These are phyloP conservation scores for Mrakia frigida DNA, from an alignment of 768 basidiomycete species.

Conservation along the genomic window DNA sequence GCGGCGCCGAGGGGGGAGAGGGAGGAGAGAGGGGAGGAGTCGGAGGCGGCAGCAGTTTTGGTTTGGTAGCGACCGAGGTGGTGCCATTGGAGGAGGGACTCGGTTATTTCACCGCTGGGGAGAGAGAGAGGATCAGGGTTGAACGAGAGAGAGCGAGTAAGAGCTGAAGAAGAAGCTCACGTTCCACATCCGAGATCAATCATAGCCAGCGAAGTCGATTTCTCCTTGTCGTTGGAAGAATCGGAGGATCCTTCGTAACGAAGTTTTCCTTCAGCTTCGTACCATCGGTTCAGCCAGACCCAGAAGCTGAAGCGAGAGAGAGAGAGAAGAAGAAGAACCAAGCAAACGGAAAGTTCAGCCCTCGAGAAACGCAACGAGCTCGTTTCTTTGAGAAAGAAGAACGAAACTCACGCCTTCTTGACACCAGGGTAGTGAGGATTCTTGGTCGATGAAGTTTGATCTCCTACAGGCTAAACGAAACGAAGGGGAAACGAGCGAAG, in stretches of 20 bases:
- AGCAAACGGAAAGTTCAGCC: background rate
- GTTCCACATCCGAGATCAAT: conserved; percentile 60
- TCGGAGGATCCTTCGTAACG: conserved; percentile 36
- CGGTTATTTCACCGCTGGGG: conserved; percentile 60
- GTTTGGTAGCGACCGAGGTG: conserved; percentile 39
- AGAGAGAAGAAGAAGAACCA: background rate
- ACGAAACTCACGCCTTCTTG: conserved; percentile 22
- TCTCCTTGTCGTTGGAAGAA: conserved; percentile 44
- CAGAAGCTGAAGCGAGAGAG: conserved; percentile 14
- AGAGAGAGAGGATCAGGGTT: background rate
- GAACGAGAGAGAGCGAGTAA: background rate
- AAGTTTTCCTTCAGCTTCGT: conserved; percentile 43
- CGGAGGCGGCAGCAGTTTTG: background rate
- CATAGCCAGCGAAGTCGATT: conserved; percentile 43
- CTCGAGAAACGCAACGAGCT: background rate
- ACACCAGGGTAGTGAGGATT: conserved; percentile 25
- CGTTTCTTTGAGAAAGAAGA: background rate
- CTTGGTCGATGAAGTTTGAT: background rate
- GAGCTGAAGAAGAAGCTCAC: conserved; percentile 27
- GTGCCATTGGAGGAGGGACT: conserved; percentile 61
- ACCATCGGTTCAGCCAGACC: conserved; percentile 43
- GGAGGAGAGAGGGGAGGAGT: conserved; percentile 22
- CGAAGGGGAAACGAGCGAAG: background rate
- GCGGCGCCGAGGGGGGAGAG: background rate
- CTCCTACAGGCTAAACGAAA: background rate